phyloP scores from a whole-genome alignment of 495 filamentous ascomycete species.

The Chaetomium tenue region DNA sequence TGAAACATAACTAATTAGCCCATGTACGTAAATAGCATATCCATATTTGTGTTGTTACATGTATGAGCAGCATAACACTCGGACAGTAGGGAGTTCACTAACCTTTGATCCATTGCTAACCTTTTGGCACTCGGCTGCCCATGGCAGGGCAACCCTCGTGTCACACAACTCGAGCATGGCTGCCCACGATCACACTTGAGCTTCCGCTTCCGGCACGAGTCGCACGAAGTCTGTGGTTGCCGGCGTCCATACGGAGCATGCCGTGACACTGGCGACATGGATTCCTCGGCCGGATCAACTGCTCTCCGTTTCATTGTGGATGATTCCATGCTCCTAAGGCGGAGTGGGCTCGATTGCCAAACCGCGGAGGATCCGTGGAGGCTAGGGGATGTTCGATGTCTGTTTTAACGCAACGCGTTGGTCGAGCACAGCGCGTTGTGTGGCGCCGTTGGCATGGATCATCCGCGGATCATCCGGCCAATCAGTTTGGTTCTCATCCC shows the following conservation, averaged over 20 bases:
- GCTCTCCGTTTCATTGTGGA: conserved; percentile 2
- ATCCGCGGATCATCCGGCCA: conserved; percentile 5
- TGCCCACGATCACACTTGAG: conserved; percentile 46
- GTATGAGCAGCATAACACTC: too few species aligned
- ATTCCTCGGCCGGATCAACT: not conserved
- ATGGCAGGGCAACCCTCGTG: conserved; percentile 22
- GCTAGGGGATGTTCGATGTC: not conserved
- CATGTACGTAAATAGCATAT: not conserved
- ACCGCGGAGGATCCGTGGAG: not conserved
- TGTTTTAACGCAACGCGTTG: not conserved
- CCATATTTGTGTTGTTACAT: not conserved
- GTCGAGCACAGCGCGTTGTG: too few species aligned
- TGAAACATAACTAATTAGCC: not conserved
- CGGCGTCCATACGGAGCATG: conserved; percentile 34
- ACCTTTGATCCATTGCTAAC: not conserved
- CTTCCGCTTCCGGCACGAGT: conserved; percentile 45
- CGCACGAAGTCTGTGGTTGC: conserved; percentile 46
- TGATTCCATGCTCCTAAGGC: not conserved
- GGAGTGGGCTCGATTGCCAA: not conserved
- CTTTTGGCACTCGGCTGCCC: conserved; percentile 10
- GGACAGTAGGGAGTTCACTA: too few species aligned
- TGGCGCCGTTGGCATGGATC: not conserved
- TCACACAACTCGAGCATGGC: conserved; percentile 38
- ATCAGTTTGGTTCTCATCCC: not conserved
- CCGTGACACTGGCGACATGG: not conserved